These are phyloP conservation scores for Talaromyces sp. DNA, from an alignment of 2,329 filamentous ascomycete species.

Conservation along the genomic window DNA sequence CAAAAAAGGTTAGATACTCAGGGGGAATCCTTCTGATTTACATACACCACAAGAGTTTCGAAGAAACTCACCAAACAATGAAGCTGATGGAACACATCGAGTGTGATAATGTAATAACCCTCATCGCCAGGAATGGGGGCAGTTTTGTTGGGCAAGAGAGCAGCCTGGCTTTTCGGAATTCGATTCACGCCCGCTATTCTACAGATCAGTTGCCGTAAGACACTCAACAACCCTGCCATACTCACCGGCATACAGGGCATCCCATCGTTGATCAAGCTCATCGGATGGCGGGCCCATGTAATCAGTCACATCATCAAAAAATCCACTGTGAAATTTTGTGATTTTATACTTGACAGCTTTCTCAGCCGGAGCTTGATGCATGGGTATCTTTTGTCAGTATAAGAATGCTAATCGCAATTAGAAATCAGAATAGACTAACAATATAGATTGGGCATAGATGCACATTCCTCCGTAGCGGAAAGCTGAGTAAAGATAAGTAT, in stretches of 20 bases:
- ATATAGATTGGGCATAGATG: neutral
- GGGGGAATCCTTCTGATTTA: too few species aligned
- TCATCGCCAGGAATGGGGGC: neutral
- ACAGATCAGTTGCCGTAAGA: too few species aligned
- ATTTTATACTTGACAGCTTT: neutral
- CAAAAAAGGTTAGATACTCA: neutral
- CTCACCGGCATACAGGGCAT: neutral
- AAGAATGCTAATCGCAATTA: neutral
- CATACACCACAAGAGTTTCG: neutral
- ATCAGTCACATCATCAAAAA: neutral
- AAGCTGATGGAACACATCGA: slow-evolving; percentile 14
- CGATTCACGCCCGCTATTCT: neutral
- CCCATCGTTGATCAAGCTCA: neutral
- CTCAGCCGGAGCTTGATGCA: neutral
- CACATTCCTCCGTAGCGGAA: neutral
- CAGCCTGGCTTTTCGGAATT: slow-evolving; percentile 2
- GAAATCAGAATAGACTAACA: neutral
- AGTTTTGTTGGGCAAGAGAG: neutral
- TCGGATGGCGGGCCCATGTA: neutral
- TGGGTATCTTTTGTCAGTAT: neutral
- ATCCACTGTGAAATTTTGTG: neutral
- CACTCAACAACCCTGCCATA: too few species aligned
- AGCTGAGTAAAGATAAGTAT: neutral
- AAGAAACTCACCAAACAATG: slow-evolving; percentile 14
- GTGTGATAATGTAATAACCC: neutral